Conservation (phyloP, 73 alveolate genomes). For the Vitrella brassicaformis region DNA sequence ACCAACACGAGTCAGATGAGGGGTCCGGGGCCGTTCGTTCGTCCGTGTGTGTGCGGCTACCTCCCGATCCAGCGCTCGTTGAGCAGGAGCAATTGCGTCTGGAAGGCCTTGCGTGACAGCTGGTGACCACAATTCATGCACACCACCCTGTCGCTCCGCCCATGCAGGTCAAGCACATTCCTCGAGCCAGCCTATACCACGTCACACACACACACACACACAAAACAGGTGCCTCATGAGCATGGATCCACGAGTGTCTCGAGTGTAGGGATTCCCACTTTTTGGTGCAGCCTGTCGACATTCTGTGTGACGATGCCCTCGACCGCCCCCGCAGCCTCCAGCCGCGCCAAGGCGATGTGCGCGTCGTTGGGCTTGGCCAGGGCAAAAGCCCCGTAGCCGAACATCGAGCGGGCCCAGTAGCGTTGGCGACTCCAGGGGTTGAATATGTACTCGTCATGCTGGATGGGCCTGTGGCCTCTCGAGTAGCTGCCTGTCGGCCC, state of each 20-base stretch:
- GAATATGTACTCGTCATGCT: background rate
- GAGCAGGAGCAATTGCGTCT: too few relatives aligned
- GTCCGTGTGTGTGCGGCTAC: too few relatives aligned
- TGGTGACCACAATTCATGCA: too few relatives aligned
- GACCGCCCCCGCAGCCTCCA: conserved; percentile 1
- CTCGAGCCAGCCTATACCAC: conserved; percentile 4
- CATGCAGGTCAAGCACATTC: conserved; percentile 23
- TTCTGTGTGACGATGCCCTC: conserved; percentile 15
- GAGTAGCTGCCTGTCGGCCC: conserved; percentile 39
- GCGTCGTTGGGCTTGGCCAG: conserved; percentile 18
- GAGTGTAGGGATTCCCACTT: background rate
- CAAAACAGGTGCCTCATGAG: too few relatives aligned
- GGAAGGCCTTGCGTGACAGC: too few relatives aligned
- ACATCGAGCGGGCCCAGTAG: conserved; percentile 9
- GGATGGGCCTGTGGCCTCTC: conserved; percentile 35
- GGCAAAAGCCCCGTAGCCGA: conserved; percentile 23
- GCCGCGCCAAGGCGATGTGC: conserved; percentile 7
- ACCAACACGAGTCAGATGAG: too few relatives aligned
- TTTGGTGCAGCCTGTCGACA: conserved; percentile 22
- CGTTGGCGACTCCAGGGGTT: conserved; percentile 10
- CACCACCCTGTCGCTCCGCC: conserved; percentile 14
- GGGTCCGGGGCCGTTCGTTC: too few relatives aligned
- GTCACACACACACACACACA: background rate
- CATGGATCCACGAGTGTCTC: background rate
- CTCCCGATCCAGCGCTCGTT: too few relatives aligned